A percentile compares a stretch with the other conserved stretches of the same genome.
These are phyloP conservation scores for Naganishia onofrii DNA, from an alignment of 768 basidiomycete species.

Conservation along the genomic window DNA sequence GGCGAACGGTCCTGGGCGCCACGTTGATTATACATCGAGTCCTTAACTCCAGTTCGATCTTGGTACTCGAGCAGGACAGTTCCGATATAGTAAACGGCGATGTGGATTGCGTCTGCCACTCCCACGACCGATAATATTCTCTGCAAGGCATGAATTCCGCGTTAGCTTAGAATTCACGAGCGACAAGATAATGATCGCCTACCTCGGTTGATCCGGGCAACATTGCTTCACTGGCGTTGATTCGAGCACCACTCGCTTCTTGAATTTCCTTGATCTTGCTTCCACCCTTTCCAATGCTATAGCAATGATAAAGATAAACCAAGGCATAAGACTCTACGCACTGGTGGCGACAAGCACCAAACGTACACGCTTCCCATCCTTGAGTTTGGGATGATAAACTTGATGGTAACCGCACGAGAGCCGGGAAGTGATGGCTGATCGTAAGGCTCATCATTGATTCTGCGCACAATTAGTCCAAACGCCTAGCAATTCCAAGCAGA, in stretches of 20 bases:
- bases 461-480: slow-evolving; percentile 94
- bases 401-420: slow-evolving; percentile 96
- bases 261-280: slow-evolving; percentile 99
- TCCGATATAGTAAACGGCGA: slow-evolving; percentile 98
- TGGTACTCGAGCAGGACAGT: slow-evolving; percentile 76
- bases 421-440: slow-evolving; percentile 96
- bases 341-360: not conserved
- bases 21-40: slow-evolving; percentile 61
- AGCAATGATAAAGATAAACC: not conserved
- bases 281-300: slow-evolving; percentile 85
- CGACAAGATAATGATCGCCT: slow-evolving; percentile 37
- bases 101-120: slow-evolving; percentile 98
- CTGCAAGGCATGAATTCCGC: slow-evolving; percentile 54
- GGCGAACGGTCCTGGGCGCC: slow-evolving; percentile 67
- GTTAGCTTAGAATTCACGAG: not conserved
- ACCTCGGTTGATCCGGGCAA: slow-evolving; percentile 99
- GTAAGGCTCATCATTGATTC: slow-evolving; percentile 99
- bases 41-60: slow-evolving; percentile 54
- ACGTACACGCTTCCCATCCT: slow-evolving; percentile 88
- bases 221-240: slow-evolving; percentile 98
- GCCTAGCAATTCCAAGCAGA: slow-evolving; percentile 69
- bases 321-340: not conserved
- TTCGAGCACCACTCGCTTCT: slow-evolving; percentile 90
- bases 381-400: slow-evolving; percentile 98
- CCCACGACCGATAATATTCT: slow-evolving; percentile 96